Evolutionary conservation across 441 rosid species (phyloP).

Genomic region (Bruguiera hainesii): DNA sequence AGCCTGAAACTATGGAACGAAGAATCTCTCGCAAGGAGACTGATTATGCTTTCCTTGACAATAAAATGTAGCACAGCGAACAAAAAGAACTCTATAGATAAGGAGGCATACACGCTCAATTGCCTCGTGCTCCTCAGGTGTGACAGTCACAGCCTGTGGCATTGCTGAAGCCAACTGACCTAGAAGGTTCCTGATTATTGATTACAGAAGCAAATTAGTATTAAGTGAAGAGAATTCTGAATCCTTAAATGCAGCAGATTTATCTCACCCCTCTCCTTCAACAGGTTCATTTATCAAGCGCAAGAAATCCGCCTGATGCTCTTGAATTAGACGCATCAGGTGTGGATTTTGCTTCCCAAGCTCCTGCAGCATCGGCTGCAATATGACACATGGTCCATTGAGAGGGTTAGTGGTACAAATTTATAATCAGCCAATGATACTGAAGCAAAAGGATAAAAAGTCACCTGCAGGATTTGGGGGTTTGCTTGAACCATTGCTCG

Average conservation of each 20-base stretch:
- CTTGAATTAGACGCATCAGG: slow-evolving; percentile 67
- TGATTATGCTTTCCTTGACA: no score
- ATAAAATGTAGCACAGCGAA: background rate
- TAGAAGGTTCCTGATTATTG: slow-evolving; percentile 27
- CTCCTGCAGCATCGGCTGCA: slow-evolving; percentile 89
- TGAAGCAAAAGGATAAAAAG: background rate
- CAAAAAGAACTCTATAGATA: background rate
- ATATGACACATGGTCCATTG: background rate
- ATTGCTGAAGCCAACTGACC: slow-evolving; percentile 33
- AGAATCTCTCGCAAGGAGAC: no score
- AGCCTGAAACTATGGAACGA: no score
- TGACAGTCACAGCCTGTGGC: slow-evolving; percentile 44
- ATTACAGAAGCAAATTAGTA: slow-evolving; percentile 9
- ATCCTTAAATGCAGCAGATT: slow-evolving; percentile 2
- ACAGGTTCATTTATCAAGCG: slow-evolving; percentile 76
- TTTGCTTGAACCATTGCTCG: slow-evolving; percentile 87
- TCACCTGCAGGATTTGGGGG: slow-evolving; percentile 81
- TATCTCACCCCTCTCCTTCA: slow-evolving; percentile 69
- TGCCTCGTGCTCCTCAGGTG: slow-evolving; percentile 51
- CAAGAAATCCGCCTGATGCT: slow-evolving; percentile 75
- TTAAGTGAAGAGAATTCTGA: background rate
- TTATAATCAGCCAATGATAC: background rate
- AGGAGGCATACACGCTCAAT: slow-evolving; percentile 37
- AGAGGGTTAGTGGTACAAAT: background rate
- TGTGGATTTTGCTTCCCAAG: slow-evolving; percentile 84